These are phyloP conservation scores for Purshia tridentata DNA, from an alignment of 306 rosid genomes.

Conservation along the genomic window DNA sequence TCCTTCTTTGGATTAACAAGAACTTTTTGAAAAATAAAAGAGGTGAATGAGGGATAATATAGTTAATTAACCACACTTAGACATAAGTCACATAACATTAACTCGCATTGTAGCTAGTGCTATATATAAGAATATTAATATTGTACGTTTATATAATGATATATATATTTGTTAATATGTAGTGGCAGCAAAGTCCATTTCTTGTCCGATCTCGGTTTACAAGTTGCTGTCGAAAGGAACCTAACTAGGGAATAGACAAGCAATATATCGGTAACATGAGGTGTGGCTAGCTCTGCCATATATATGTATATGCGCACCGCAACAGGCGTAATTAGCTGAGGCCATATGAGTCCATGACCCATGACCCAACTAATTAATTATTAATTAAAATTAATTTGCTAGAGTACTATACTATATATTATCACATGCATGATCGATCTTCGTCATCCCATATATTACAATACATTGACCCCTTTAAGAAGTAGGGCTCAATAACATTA, in stretches of 20 bases:
- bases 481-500: background rate
- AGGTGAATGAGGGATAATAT: background rate
- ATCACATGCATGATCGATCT: no score
- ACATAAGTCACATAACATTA: background rate
- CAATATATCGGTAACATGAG: slow-evolving; percentile 1
- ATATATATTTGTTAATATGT: no score
- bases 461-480: background rate
- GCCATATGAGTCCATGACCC: no score
- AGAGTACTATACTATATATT: no score
- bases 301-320: no score
- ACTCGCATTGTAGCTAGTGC: background rate
- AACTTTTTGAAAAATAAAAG: background rate
- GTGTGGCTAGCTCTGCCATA: background rate
- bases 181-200: background rate
- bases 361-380: no score
- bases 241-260: slow-evolving; percentile 1
- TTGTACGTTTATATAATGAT: no score
- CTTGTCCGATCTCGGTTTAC: background rate
- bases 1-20: slow-evolving; percentile 1
- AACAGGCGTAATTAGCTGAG: no score
- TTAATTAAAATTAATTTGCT: no score
- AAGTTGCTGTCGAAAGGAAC: slow-evolving; percentile 17
- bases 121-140: background rate
- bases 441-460: no score
- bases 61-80: background rate